Evolutionary conservation across 805 yeast species (phyloP).

Genomic region (Ogataea methanolica): DNA sequence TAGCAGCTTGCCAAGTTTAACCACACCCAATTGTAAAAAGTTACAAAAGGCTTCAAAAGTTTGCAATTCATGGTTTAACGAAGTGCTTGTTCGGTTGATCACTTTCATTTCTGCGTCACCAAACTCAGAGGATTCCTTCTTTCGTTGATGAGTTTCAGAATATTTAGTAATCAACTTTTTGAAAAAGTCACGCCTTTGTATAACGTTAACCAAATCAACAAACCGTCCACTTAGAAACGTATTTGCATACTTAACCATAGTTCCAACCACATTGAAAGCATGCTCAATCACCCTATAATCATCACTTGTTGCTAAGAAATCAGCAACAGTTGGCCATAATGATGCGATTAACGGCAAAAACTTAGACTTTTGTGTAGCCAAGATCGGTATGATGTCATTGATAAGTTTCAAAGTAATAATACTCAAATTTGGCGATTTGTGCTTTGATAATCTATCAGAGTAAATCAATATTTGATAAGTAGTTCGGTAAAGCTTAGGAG

Average conservation of each 20-base stretch:
- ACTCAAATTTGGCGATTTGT: constrained; percentile 54
- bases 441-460: constrained; percentile 65
- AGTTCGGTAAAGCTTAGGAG: constrained; percentile 52
- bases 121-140: neutral
- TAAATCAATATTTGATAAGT: constrained; percentile 61
- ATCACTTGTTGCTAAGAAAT: constrained; percentile 12
- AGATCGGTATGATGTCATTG: constrained; percentile 40
- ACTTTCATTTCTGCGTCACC: neutral
- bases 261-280: constrained; percentile 25
- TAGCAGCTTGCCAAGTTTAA: constrained; percentile 35
- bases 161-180: constrained; percentile 11
- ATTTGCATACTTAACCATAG: constrained; percentile 35
- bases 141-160: neutral
- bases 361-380: constrained; percentile 44
- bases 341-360: constrained; percentile 49
- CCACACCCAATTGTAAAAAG: constrained; percentile 33
- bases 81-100: constrained; percentile 21
- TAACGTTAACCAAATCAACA: constrained; percentile 33
- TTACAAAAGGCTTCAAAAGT: constrained; percentile 24
- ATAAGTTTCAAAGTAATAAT: constrained; percentile 52
- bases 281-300: constrained; percentile 28
- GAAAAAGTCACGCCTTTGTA: constrained; percentile 6
- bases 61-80: constrained; percentile 24
- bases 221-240: constrained; percentile 45
- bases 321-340: constrained; percentile 44